These are phyloP conservation scores for Thermomucor indicae-seudaticae DNA, from an alignment of 371 early-diverging fungal genomes.

Conservation along the genomic window DNA sequence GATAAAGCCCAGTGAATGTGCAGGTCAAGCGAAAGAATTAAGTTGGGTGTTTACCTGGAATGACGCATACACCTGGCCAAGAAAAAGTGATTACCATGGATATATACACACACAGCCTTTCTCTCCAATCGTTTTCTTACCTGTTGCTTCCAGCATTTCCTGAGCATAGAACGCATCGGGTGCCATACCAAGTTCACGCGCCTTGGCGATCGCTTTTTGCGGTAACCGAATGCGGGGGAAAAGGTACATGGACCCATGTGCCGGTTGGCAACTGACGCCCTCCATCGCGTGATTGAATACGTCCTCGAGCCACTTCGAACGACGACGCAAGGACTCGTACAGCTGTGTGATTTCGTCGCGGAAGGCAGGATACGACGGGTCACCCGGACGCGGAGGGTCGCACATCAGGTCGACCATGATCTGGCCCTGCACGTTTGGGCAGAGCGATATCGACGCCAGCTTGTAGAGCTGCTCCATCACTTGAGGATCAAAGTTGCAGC, in stretches of 20 bases:
- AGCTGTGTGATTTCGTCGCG: conserved; percentile 68
- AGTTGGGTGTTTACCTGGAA: conserved; percentile 1
- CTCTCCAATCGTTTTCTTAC: conserved; percentile 15
- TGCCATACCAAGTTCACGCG: conserved; percentile 51
- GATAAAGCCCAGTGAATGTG: conserved; percentile 1
- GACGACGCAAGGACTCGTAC: conserved; percentile 78
- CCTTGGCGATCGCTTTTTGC: conserved; percentile 66
- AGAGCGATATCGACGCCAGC: conserved; percentile 87
- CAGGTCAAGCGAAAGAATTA: conserved; percentile 3
- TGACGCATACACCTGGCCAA: conserved; percentile 6
- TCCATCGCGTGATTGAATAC: conserved; percentile 85
- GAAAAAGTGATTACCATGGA: background rate
- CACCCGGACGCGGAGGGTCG: conserved; percentile 82
- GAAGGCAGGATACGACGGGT: conserved; percentile 76
- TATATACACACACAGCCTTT: background rate
- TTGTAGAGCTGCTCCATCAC: conserved; percentile 89
- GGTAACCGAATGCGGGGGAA: conserved; percentile 87
- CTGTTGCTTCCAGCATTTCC: conserved; percentile 91
- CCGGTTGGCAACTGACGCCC: conserved; percentile 84
- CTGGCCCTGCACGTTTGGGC: conserved; percentile 86
- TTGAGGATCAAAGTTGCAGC: conserved; percentile 69
- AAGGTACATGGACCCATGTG: conserved; percentile 94
- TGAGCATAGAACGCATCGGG: conserved; percentile 74
- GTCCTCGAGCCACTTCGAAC: conserved; percentile 70
- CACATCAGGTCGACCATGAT: conserved; percentile 93